These are phyloP conservation scores for Spizellomyces punctatus DNA, from an alignment of 192 early-diverging fungal species.

Conservation along the genomic window DNA sequence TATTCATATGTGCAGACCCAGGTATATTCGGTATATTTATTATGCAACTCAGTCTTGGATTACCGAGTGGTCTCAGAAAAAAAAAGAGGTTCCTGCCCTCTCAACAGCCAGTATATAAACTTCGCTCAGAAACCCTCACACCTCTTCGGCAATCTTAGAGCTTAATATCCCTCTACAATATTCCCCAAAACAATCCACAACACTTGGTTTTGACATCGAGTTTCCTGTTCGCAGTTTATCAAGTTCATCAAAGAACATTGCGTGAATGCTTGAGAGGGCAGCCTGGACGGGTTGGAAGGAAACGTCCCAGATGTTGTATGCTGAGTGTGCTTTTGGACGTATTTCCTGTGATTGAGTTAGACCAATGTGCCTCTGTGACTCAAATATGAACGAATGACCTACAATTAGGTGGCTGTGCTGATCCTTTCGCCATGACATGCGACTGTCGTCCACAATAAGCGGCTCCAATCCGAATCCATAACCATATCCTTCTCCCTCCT, in stretches of 20 bases:
- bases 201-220: not conserved
- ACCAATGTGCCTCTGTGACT: not conserved
- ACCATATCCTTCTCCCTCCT: not conserved
- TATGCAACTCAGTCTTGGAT: too few relatives aligned
- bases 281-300: not conserved
- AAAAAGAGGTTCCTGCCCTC: too few relatives aligned
- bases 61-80: too few relatives aligned
- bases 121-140: too few relatives aligned
- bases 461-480: slow-evolving; percentile 45
- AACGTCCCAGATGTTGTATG: not conserved
- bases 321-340: not conserved
- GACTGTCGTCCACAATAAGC: slow-evolving; percentile 72
- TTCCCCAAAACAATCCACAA: not conserved
- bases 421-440: slow-evolving; percentile 69
- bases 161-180: not conserved
- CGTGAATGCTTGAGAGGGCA: not conserved
- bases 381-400: not conserved
- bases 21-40: too few relatives aligned
- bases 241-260: slow-evolving; percentile 1
- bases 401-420: slow-evolving; percentile 80
- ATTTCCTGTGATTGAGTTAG: not conserved
- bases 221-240: not conserved
- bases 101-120: too few relatives aligned
- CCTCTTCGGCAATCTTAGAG: not conserved
- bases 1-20: too few relatives aligned